Base-by-base conservation (phyloP, 2,329 filamentous ascomycete genomes). In the Metarhizium brunneum region DNA sequence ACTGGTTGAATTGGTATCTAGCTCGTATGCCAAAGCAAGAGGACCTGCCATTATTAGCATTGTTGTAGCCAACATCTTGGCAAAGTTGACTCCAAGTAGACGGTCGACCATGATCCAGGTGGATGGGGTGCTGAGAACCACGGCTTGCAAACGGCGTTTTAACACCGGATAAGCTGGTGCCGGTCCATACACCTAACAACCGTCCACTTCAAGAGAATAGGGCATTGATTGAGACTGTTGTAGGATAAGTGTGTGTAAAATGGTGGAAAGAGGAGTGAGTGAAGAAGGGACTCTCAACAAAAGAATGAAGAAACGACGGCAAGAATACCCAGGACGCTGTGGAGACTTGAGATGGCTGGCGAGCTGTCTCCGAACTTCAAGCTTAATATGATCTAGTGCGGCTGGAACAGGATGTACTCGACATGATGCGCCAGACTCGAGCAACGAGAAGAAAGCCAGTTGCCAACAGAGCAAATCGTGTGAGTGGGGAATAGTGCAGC, bases 1-100 rank as follows among this genome's bases (percentile, higher is more conserved):
- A 73, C 71, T 62, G 8, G 65, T 66, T 47, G 71, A 72, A 56
- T 71, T 65, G 35, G 69, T 66, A 56, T 73, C 63, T 54, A 75
- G 61, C 35, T 71, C 56, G 55, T 73, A 74, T 43, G 69, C 70
- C 14, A 51, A 55, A 43, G 65, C 59, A 32, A 69, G 57, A 52
- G 57, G 59, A 53, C 57, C 63, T 18, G 63, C 53, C 29, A 56
- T 18, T 18, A 51, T n/a, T 25, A 54, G 30, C 10, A 54, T 18
- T 6, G 6, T 13, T 38, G 43, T 18, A 16, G 53, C 35, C 32
- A 55, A 47, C 48, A 56, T 18, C 13, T 48, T 48, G 47, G 16
- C 38, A 47, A 50, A 35, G 47, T 36, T 43, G 18, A 8, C 38
- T 13, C 38, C 30, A 54, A 20, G 29, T n/a, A n/a, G 47, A 32